Percentiles rank a stretch among this genome's conserved stretches.
Evolutionary conservation across 192 early-diverging fungal species (phyloP).

Genomic region (Phlyctochytrium planicorne): DNA sequence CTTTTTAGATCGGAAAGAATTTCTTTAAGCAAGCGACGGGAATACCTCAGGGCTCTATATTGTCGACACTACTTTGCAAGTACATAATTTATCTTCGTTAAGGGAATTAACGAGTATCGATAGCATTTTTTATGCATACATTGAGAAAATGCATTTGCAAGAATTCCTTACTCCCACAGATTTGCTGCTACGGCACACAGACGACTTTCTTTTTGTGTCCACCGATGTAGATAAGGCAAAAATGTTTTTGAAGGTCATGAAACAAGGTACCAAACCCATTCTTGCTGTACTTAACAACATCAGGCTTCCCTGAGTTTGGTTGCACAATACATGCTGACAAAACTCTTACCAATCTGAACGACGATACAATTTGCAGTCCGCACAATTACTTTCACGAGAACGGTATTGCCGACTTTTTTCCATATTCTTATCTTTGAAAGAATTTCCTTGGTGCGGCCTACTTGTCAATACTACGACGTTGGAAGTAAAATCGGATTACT

Average conservation of each 20-base stretch:
- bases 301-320: conserved; percentile 67
- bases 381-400: background rate
- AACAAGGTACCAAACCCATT: conserved; percentile 42
- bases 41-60: conserved; percentile 88
- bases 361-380: conserved; percentile 12
- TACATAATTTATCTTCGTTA: conserved; percentile 19
- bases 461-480: conserved; percentile 67
- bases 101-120: background rate
- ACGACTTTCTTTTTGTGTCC: conserved; percentile 84
- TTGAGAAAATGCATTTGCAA: conserved; percentile 60
- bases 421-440: too few relatives aligned
- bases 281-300: background rate
- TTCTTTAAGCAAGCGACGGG: conserved; percentile 75
- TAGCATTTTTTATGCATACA: conserved; percentile 75
- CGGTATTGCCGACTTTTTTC: too few relatives aligned
- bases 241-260: conserved; percentile 59
- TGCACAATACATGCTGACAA: conserved; percentile 74
- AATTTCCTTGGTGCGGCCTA: conserved; percentile 84
- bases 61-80: conserved; percentile 88
- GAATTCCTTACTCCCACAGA: conserved; percentile 35
- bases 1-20: too few relatives aligned
- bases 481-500: conserved; percentile 70
- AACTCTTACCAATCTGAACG: conserved; percentile 76
- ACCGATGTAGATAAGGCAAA: conserved; percentile 44
- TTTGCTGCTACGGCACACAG: conserved; percentile 72